Evolutionary conservation across 108 stramenopile species (phyloP), one percentile per base, ranked within the genome.

Genomic region (Skeletonema costatum): DNA sequence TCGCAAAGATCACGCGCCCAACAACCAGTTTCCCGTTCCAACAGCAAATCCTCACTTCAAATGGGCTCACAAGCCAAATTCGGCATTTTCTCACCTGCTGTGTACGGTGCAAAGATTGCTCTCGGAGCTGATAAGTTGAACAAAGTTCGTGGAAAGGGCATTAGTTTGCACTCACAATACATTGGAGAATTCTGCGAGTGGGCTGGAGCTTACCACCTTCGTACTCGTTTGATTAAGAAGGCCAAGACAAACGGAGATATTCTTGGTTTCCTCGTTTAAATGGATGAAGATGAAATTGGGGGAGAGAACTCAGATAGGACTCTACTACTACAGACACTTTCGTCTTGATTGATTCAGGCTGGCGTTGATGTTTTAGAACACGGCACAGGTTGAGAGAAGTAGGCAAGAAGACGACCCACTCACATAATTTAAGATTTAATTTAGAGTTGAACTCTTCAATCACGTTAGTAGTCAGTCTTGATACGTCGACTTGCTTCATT

Each of bases 71-170:
- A 84, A 77, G 93, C 97, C 60, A 99, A 98, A 81, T 99, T 99
- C 77, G 98, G 98, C 41, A 68, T 98, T 29, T 99, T 98, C 86
- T 97, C 96, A 36, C 97, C 97, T 31, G 98, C 97, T n/a, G 98
- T 98, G 7, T 94, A 97, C 68, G 97, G 65, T 17, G 97, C 97
- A 59, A 97, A 97, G 84, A 66, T 97, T 80, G 92, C 85, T 13
- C 87, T 95, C 64, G 96, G 96, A 68, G 74, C 82, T 33, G 90
- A 88, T 25, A 93, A 87, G 71, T 63, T 93, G 51, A 94, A 94
- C 82, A 92, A 95, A 70, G 74, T 93, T 70, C 87, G 95, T 16
- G 94, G 96, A 77, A 92, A 97, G 87, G 95, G 81, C 61, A 98
- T 98, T 71, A 92, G 92, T 39, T 78, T 97, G 74, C 97, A 98